These are phyloP conservation scores for Deinandra increscens DNA, from an alignment of 129 eudicot genomes.

Conservation along the genomic window DNA sequence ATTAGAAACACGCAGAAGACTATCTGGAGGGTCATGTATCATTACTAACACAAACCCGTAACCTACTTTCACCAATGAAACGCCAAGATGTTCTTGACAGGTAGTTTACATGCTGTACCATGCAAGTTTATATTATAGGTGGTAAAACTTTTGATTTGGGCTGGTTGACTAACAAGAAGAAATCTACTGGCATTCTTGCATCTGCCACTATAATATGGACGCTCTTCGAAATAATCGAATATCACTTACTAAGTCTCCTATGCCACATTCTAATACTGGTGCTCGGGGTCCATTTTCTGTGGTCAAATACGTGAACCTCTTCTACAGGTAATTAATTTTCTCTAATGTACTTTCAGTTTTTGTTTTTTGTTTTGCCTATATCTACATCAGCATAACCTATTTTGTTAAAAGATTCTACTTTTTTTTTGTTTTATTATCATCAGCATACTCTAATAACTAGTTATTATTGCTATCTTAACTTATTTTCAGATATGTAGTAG, in stretches of 20 bases:
- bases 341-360: neutral
- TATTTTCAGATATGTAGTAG: slow-evolving; percentile 79
- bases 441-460: neutral
- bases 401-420: neutral
- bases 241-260: slow-evolving; percentile 78
- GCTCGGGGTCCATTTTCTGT: slow-evolving; percentile 57
- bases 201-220: slow-evolving; percentile 80
- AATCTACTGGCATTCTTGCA: slow-evolving; percentile 58
- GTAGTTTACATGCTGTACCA: no score
- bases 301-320: slow-evolving; percentile 73
- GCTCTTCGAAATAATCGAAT: slow-evolving; percentile 74
- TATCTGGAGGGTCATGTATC: no score
- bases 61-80: no score
- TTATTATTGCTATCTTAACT: slow-evolving; percentile 33
- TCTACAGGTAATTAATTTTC: slow-evolving; percentile 61
- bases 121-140: no score
- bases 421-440: neutral
- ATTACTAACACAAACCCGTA: no score
- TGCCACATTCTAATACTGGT: slow-evolving; percentile 70
- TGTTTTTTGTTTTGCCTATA: neutral
- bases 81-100: no score
- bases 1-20: no score
- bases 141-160: no score
- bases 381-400: neutral
- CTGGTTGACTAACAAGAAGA: slow-evolving; percentile 77